Percentiles rank a stretch among this genome's conserved stretches.
phyloP scores from a whole-genome alignment of 441 rosid genomes.

The Euphorbia celastroides region DNA sequence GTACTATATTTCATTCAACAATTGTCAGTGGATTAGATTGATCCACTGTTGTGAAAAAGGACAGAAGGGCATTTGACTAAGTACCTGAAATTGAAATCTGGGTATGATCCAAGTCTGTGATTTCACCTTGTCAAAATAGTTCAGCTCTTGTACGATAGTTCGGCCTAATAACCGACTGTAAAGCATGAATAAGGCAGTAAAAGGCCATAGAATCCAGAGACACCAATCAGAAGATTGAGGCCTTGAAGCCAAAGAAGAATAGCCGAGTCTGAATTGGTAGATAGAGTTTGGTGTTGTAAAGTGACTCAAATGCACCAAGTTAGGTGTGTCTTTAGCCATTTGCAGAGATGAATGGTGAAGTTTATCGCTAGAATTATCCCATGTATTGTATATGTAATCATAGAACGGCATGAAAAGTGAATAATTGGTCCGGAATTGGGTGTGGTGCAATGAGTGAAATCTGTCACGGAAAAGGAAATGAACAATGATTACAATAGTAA shows the following conservation, averaged over 20 bases:
- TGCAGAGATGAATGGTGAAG: slow-evolving; percentile 31
- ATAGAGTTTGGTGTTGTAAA: not conserved
- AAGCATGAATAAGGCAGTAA: slow-evolving; percentile 45
- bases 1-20: slow-evolving; percentile 12
- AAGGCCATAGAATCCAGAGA: not conserved
- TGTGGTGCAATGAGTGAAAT: slow-evolving; percentile 61
- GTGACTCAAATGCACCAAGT: slow-evolving; percentile 2
- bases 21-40: not conserved
- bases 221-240: not conserved
- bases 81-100: slow-evolving; percentile 42
- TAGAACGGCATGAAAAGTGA: slow-evolving; percentile 59
- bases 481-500: not conserved
- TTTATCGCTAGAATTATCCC: slow-evolving; percentile 40
- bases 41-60: not conserved
- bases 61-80: not conserved
- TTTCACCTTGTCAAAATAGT: slow-evolving; percentile 29
- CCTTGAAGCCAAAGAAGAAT: not conserved
- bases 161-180: slow-evolving; percentile 36
- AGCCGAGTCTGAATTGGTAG: slow-evolving; percentile 4
- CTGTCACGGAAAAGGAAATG: slow-evolving; percentile 14
- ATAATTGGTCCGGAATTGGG: slow-evolving; percentile 32
- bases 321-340: slow-evolving; percentile 30
- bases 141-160: slow-evolving; percentile 34
- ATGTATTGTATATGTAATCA: slow-evolving; percentile 50
- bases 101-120: slow-evolving; percentile 65